Evolutionary conservation across 306 rosid species (phyloP).

Genomic region (Mimosa bimucronata): DNA sequence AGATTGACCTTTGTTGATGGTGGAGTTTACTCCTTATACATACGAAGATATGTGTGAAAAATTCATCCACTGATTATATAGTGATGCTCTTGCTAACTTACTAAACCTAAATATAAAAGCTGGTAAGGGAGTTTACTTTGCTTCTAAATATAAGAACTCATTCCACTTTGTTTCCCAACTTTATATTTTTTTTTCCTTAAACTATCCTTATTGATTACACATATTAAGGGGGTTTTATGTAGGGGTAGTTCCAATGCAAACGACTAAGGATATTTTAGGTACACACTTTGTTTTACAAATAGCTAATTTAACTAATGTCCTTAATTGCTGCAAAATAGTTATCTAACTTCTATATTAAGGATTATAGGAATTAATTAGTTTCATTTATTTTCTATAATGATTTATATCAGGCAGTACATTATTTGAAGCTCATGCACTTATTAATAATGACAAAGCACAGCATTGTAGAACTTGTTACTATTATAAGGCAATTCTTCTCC

Average conservation of each 20-base stretch:
- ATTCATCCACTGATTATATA: background rate
- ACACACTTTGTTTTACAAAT: too few relatives aligned
- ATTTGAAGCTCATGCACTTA: background rate
- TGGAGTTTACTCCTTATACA: background rate
- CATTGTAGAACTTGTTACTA: background rate
- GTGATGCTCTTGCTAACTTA: constrained; percentile 15
- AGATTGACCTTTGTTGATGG: background rate
- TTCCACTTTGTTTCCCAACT: too few relatives aligned
- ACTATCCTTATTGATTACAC: too few relatives aligned
- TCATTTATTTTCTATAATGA: constrained; percentile 14
- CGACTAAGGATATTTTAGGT: too few relatives aligned
- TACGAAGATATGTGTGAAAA: background rate
- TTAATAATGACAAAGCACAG: constrained; percentile 11
- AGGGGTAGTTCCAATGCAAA: too few relatives aligned
- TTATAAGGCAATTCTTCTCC: background rate
- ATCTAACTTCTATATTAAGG: too few relatives aligned
- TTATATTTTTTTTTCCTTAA: too few relatives aligned
- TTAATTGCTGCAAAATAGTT: too few relatives aligned
- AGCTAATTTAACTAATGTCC: too few relatives aligned
- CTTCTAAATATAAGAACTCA: too few relatives aligned
- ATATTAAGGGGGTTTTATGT: too few relatives aligned
- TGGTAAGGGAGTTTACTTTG: too few relatives aligned
- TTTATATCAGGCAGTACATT: background rate
- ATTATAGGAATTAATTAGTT: background rate
- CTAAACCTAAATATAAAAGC: background rate